Evolutionary conservation across 139 green algal genomes (phyloP).

Genomic region (Desmodesmus armatus): DNA sequence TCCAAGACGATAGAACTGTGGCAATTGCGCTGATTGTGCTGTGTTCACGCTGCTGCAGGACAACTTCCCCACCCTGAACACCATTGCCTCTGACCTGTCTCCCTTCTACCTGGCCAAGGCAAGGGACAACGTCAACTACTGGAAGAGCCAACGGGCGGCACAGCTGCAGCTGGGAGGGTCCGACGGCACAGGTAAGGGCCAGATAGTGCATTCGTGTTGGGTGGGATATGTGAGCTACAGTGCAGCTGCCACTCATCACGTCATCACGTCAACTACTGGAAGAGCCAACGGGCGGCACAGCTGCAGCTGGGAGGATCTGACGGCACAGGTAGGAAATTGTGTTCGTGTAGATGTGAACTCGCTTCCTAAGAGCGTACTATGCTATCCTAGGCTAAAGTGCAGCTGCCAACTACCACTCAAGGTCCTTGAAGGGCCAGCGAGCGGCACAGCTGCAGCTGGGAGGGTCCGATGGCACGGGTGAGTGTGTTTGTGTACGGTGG

Average conservation of each 20-base stretch:
- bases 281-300: slow-evolving; percentile 41
- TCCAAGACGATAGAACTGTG: no score
- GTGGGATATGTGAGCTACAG: no score
- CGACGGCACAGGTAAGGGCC: slow-evolving; percentile 57
- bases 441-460: slow-evolving; percentile 42
- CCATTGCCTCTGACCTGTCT: slow-evolving; percentile 79
- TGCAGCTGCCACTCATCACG: no score
- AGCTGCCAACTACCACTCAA: slow-evolving; percentile 73
- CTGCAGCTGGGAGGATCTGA: slow-evolving; percentile 58
- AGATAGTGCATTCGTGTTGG: neutral
- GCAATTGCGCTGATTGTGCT: no score
- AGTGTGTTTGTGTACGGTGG: neutral
- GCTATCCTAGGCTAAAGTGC: no score
- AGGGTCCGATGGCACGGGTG: slow-evolving; percentile 59
- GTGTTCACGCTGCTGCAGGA: slow-evolving; percentile 58
- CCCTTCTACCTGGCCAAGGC: slow-evolving; percentile 89
- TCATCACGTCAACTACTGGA: slow-evolving; percentile 75
- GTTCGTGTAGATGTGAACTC: neutral
- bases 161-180: slow-evolving; percentile 49
- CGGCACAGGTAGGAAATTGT: slow-evolving; percentile 45
- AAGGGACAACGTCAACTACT: slow-evolving; percentile 74
- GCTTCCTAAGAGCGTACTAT: no score
- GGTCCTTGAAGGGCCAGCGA: slow-evolving; percentile 69
- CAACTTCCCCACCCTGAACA: slow-evolving; percentile 73
- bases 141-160: slow-evolving; percentile 57